Percentiles rank a stretch among this genome's conserved stretches.
Evolutionary conservation across 179 eudicot genomes (phyloP).

Genomic region (Patellifolia procumbens): DNA sequence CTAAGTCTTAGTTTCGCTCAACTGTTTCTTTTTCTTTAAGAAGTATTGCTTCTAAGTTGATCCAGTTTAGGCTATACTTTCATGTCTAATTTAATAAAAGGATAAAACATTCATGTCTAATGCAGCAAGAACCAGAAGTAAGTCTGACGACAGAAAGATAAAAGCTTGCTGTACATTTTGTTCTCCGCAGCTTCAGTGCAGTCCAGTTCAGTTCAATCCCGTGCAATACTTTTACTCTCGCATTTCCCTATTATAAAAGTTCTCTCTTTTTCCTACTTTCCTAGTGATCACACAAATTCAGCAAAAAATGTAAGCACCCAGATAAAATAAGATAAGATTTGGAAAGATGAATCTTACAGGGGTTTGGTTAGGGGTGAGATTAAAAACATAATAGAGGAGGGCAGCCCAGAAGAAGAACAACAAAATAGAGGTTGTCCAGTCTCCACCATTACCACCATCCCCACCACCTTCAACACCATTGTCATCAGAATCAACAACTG

Average conservation of each 20-base stretch:
- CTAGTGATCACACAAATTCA: background rate
- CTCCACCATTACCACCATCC: constrained; percentile 41
- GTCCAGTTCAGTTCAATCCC: too few relatives aligned
- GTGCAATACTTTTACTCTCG: too few relatives aligned
- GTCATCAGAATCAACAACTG: constrained; percentile 29
- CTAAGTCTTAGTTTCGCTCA: background rate
- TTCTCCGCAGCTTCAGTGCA: too few relatives aligned
- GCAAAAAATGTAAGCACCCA: constrained; percentile 4
- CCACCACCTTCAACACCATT: constrained; percentile 26
- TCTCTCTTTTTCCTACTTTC: too few relatives aligned
- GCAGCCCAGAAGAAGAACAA: constrained; percentile 75
- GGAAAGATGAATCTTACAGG: constrained; percentile 52
- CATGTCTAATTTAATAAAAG: too few relatives aligned
- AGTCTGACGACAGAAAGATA: too few relatives aligned
- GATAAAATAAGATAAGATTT: background rate
- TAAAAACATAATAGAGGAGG: constrained; percentile 69
- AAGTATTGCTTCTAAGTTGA: background rate
- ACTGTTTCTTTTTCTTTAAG: background rate
- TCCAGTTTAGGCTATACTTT: background rate
- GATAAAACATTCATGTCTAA: too few relatives aligned
- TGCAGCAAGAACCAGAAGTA: too few relatives aligned
- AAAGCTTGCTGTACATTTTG: too few relatives aligned
- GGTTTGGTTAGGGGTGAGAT: constrained; percentile 80
- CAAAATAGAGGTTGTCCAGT: constrained; percentile 80
- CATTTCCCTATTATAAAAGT: too few relatives aligned